A percentile compares a stretch with the other conserved stretches of the same genome.
Conservation (phyloP, 2,329 filamentous ascomycete species). For the Colletotrichum agaves region DNA sequence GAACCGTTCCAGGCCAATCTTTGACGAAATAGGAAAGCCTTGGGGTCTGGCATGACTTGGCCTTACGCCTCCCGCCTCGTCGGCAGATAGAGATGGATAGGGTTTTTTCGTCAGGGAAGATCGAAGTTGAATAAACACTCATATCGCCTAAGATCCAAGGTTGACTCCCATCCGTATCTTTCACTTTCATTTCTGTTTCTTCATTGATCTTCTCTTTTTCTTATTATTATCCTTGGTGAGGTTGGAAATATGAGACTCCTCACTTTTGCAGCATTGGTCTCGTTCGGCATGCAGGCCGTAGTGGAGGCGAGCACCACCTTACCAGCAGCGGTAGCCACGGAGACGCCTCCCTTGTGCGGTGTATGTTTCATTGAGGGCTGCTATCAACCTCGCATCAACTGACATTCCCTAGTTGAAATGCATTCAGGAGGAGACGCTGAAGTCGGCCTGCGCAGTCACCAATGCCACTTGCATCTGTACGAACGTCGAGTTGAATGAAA, state of each 20-base stretch:
- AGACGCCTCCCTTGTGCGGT: conserved; percentile 37
- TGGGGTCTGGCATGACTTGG: conserved; percentile 2
- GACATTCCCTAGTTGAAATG: conserved; percentile 37
- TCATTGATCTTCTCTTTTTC: not conserved
- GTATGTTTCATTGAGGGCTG: conserved; percentile 27
- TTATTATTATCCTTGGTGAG: not conserved
- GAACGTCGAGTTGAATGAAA: conserved; percentile 39
- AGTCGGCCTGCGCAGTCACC: conserved; percentile 32
- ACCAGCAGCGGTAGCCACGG: conserved; percentile 10
- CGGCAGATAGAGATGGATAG: conserved; percentile 17
- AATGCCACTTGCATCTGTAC: conserved; percentile 41
- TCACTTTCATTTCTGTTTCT: not conserved
- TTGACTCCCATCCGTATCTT: not conserved
- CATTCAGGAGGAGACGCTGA: conserved; percentile 33
- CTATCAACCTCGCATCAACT: conserved; percentile 9
- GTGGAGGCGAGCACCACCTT: conserved; percentile 22
- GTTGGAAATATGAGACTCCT: conserved; percentile 32
- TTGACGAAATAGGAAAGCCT: conserved; percentile 14
- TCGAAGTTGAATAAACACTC: conserved; percentile 11
- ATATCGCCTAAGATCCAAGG: conserved; percentile 4
- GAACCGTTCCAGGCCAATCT: conserved; percentile 13
- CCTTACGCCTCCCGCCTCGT: conserved; percentile 1
- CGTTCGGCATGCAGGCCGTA: conserved; percentile 12
- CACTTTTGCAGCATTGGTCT: conserved; percentile 16
- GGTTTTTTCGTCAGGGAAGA: not conserved